Base-by-base conservation (phyloP, 2,329 filamentous ascomycete species). In the Stagonosporopsis chrysanthemi region DNA sequence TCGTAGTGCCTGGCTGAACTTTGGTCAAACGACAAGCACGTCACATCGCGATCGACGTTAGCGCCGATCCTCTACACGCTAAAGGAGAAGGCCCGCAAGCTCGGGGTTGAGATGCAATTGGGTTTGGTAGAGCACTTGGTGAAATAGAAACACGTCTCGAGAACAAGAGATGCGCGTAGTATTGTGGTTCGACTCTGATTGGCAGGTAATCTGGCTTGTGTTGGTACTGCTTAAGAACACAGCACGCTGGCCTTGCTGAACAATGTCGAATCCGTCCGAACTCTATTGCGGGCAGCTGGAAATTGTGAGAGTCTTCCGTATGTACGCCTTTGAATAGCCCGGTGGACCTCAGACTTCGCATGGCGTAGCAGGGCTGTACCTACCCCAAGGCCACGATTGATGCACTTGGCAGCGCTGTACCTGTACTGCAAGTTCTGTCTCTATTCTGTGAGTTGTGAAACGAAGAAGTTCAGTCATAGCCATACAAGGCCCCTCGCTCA, bases 41-140 rank as follows among this genome's bases (percentile, higher is more conserved):
- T 57, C 54, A 57, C 28, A 31, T 12, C 39, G 38, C 43, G 54
- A 52, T 57, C 54, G 54, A 17, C 54, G 31, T 43, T 57, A 57
- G 54, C 48, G 54, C 31, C 54, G 54, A 57, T 52, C 54, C 52
- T 40, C 15, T 29, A 3, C 3, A 17, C 42, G 17, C 42, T 45
- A 45, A 19, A 31, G 17, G 15, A 22, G 15, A 12, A 22, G n/a
- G 35, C 35, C 17, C 19, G 35, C 35, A 28, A 28, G 26, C 26
- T 7, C 26, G 26, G 15, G 11, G 19, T 19, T 19, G 3, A 19
- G n/a, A 17, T 29, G 28, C 28, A 29, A 29, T 29, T 12, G 28
- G 28, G 28, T 29, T 29, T 29, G 8, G 11, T 33, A n/a, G 31
- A 33, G 31, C 31, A 33, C 12, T n/a, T 33, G 31, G 2, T n/a